Conservation (phyloP, 495 filamentous ascomycete genomes). For the Penicillium paxilli region DNA sequence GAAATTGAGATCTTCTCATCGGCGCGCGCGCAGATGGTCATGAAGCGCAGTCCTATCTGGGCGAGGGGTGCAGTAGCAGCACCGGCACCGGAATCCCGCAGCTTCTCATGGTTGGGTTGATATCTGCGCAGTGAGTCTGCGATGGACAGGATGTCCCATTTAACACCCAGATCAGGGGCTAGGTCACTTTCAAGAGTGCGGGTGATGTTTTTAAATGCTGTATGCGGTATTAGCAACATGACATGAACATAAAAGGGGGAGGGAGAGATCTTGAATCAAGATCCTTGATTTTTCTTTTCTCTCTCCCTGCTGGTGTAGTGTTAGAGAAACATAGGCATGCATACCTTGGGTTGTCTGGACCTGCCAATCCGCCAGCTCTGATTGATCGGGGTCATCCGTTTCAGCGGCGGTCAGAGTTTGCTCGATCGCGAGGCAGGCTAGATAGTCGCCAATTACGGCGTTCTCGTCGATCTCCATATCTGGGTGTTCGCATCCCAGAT, state of each 20-base stretch:
- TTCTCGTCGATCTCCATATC: constrained; percentile 44
- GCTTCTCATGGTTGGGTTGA: background rate
- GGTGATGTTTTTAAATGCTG: too few species aligned
- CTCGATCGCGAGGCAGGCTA: constrained; percentile 44
- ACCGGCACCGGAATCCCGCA: too few species aligned
- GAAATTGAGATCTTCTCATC: constrained; percentile 15
- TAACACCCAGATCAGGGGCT: background rate
- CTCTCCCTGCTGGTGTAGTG: too few species aligned
- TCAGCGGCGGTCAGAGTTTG: constrained; percentile 22
- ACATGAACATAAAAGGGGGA: too few species aligned
- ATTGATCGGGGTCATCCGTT: background rate
- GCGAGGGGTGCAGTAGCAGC: too few species aligned
- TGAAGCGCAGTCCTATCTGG: constrained; percentile 46
- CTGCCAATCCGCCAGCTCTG: constrained; percentile 23
- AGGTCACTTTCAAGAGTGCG: background rate
- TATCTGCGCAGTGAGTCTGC: background rate
- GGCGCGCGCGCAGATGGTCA: constrained; percentile 45
- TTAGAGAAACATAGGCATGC: too few species aligned
- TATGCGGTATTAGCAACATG: too few species aligned
- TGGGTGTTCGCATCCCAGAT: too few species aligned
- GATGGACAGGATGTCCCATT: background rate
- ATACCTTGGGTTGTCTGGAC: constrained; percentile 24
- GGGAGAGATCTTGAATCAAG: too few species aligned
- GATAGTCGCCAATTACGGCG: constrained; percentile 55
- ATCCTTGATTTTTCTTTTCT: too few species aligned